A percentile compares a stretch with the other conserved stretches of the same genome.
Conservation (phyloP, 768 basidiomycete genomes). For the Gloeophyllum trabeum region DNA sequence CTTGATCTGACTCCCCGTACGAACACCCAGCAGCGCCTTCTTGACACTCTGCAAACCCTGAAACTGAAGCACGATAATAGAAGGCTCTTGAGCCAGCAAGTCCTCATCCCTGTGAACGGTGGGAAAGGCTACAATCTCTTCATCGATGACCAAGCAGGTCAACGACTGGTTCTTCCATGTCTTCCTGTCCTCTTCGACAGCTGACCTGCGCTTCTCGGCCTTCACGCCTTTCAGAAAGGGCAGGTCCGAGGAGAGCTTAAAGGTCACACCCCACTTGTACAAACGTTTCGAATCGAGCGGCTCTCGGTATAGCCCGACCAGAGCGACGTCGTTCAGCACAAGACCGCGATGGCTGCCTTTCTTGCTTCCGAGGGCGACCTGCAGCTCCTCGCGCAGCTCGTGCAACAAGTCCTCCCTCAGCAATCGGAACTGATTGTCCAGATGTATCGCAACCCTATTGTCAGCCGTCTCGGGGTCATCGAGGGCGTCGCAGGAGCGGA, state of each 20-base stretch:
- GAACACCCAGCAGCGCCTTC: conserved; percentile 29
- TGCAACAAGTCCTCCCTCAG: conserved; percentile 52
- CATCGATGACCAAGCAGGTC: conserved; percentile 37
- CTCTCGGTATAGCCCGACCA: no score
- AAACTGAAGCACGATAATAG: conserved; percentile 42
- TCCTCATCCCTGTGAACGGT: conserved; percentile 43
- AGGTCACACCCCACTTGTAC: conserved; percentile 22
- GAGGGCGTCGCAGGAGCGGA: conserved; percentile 31
- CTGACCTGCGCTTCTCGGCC: conserved; percentile 21
- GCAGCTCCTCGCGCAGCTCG: conserved; percentile 45
- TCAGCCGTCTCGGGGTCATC: conserved; percentile 29
- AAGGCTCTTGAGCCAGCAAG: conserved; percentile 32
- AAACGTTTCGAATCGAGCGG: conserved; percentile 26
- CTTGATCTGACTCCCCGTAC: conserved; percentile 21
- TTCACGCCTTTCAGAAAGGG: conserved; percentile 12
- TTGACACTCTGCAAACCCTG: conserved; percentile 27
- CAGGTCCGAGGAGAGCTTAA: conserved; percentile 19
- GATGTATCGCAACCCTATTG: conserved; percentile 31
- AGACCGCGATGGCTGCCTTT: conserved; percentile 28
- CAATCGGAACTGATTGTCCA: conserved; percentile 60
- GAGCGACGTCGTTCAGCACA: conserved; percentile 21
- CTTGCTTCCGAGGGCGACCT: conserved; percentile 26
- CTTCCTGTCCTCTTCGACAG: conserved; percentile 26
- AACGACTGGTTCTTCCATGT: conserved; percentile 44
- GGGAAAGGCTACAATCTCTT: conserved; percentile 38